phyloP scores from a whole-genome alignment of 176 grass and related monocot species.

The Hordeum vulgare region DNA sequence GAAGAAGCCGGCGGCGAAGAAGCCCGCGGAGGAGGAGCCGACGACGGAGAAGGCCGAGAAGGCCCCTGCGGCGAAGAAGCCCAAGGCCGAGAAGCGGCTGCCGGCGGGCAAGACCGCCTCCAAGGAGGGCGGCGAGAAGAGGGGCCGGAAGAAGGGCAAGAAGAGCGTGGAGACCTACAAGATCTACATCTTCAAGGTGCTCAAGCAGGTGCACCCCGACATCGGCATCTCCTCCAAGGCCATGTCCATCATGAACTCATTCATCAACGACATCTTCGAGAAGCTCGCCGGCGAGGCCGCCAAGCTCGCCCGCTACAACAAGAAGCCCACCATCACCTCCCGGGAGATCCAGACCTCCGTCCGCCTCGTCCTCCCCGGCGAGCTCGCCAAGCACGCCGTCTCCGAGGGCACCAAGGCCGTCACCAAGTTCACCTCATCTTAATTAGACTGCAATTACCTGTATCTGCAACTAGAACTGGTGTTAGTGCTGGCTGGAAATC shows the following conservation, averaged over 20 bases:
- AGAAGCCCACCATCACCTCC: conserved; percentile 59
- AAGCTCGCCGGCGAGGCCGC: conserved; percentile 48
- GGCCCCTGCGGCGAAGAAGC: too few relatives aligned
- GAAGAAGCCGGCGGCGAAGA: too few relatives aligned
- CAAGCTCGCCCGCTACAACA: conserved; percentile 52
- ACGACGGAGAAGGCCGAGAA: too few relatives aligned
- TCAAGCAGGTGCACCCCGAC: conserved; percentile 91
- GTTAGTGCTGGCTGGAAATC: not conserved
- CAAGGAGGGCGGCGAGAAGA: not conserved
- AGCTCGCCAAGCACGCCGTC: conserved; percentile 56
- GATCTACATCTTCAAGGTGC: conserved; percentile 96
- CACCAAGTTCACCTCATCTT: conserved; percentile 52
- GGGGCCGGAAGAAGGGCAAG: not conserved
- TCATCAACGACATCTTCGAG: conserved; percentile 93
- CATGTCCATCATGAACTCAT: conserved; percentile 95
- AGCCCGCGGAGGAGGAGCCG: too few relatives aligned
- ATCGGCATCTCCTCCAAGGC: conserved; percentile 91
- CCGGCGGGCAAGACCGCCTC: too few relatives aligned
- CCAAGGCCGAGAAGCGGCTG: too few relatives aligned
- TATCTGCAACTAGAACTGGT: not conserved
- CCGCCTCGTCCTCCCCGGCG: conserved; percentile 62
- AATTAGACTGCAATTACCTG: not conserved
- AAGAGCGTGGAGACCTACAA: conserved; percentile 38
- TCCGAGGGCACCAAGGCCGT: conserved; percentile 63
- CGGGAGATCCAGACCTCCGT: conserved; percentile 62